Evolutionary conservation across 192 early-diverging fungal genomes (phyloP), one percentile per base, ranked within the genome.

Genomic region (Coemansia sp.): DNA sequence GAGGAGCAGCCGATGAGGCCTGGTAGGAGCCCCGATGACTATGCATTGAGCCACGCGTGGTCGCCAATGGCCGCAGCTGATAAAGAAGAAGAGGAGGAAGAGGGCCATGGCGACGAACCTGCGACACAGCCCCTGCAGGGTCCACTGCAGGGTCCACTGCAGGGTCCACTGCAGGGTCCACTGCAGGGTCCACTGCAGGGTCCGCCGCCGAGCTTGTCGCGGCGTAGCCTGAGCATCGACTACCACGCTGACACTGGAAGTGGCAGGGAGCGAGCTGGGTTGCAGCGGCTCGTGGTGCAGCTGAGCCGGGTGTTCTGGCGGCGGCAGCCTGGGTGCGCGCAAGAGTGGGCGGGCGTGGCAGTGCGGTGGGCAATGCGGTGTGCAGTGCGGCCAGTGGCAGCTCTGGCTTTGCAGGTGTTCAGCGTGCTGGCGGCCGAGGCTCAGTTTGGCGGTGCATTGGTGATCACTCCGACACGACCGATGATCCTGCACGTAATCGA

Each of bases 341-440:
- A 79, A 34, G 44, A 39, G 8, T 73, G 67, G 72, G 77, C 72
- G 3, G 58, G 48, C 18, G 64, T 62, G 17, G 61, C 77, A 1
- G 68, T 80, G 44, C 61, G 70, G 32, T 80, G 71, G 71, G 72
- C 77, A 4, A 74, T 74, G 77, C 48, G 65, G n/a, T 74, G 77
- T 29, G 62, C 64, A 0, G 72, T 80, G 24, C 55, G 71, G 9
- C 58, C 68, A 10, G 48, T 70, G 17, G 72, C 71, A 0, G 53
- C 53, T 0, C 48, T 80, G 22, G 67, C 71, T 1, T 34, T 71
- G 19, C 77, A 74, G 39, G 41, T 62, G 22, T 74, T 71, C 43
- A 67, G 77, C 8, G 63, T 44, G 8, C 55, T 80, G 34, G 72
- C 64, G 0, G 56, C 62, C 0, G 72, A 80, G 42, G 72, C 77